Evolutionary conservation across 2,329 filamentous ascomycete species (phyloP), one percentile per base, ranked within the genome.

Genomic region (Aspergillus felis): DNA sequence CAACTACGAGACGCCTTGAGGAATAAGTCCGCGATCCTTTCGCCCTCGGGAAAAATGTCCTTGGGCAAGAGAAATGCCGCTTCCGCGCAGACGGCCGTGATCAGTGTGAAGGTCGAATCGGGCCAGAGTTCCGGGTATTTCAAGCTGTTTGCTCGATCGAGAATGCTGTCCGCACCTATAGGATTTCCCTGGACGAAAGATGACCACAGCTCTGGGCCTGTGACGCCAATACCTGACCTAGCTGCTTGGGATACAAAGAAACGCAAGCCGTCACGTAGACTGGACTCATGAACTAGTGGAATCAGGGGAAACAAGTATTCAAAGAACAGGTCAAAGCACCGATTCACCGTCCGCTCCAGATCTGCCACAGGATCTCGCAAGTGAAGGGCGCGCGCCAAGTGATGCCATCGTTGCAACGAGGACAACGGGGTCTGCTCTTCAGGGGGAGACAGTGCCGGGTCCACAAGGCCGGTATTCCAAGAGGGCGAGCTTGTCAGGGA

Each of bases 51-150:
- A 50, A 78, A 78, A 4, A 78, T 57, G 29, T 77, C 66, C 10
- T 70, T 72, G 0, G 76, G 76, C 0, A 78, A 59, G 25, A 78
- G 58, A 52, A 77, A 78, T 1, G 74, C 74, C 0, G 75, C 71
- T 47, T 78, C 73, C 1, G 77, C 76, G 12, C 76, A 78, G 1
- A 78, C 71, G n/a, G 77, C 77, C 0, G 76, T 78, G 48, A 79
- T 71, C 14, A 79, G 59, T 0, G 76, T 76, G 49, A 78, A 78
- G 0, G 71, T 69, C 2, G 75, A 68, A 51, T 78, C 74, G 0
- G 69, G 69, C 71, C 73, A 75, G 7, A 65, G 62, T 32, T 71
- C 69, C 48, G 58, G 57, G 27, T 59, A 57, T 67, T 59, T 51
- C 14, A 64, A 53, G 10, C 38, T 57, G 24, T 54, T 50, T 12